Evolutionary conservation across 2,329 filamentous ascomycete species (phyloP).

Genomic region (Fusarium ramigenum): DNA sequence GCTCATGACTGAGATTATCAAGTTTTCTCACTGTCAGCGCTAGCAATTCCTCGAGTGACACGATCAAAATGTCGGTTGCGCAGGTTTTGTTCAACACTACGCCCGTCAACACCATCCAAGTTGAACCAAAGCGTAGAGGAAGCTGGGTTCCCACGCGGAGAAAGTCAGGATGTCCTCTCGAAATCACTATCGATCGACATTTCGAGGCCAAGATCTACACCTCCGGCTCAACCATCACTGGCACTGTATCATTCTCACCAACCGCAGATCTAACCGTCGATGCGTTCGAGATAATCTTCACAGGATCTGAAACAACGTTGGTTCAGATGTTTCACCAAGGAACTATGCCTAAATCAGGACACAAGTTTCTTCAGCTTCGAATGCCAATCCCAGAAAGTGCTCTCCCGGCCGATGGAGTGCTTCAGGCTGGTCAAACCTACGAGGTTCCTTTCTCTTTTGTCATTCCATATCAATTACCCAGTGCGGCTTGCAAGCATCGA

Average conservation of each 20-base stretch:
- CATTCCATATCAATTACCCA: slow-evolving; percentile 28
- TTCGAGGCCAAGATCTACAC: slow-evolving; percentile 34
- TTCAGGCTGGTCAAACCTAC: slow-evolving; percentile 16
- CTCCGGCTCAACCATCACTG: slow-evolving; percentile 25
- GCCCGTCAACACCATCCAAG: background rate
- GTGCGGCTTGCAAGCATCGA: slow-evolving; percentile 22
- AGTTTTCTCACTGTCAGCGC: no score
- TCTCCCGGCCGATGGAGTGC: background rate
- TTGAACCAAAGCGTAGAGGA: slow-evolving; percentile 13
- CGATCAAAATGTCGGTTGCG: background rate
- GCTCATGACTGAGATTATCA: background rate
- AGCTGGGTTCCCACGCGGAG: slow-evolving; percentile 21
- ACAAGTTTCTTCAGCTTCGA: slow-evolving; percentile 26
- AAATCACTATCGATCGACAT: slow-evolving; percentile 31
- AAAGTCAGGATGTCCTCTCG: slow-evolving; percentile 15
- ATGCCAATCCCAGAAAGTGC: slow-evolving; percentile 22
- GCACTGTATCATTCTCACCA: slow-evolving; percentile 5
- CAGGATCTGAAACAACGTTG: background rate
- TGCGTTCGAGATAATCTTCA: slow-evolving; percentile 18
- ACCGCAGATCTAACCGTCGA: slow-evolving; percentile 20
- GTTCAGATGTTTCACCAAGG: slow-evolving; percentile 29
- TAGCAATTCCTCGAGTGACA: background rate
- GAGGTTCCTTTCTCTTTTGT: slow-evolving; percentile 33
- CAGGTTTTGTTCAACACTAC: slow-evolving; percentile 12
- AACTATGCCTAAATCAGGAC: slow-evolving; percentile 8